Evolutionary conservation across 192 early-diverging fungal genomes (phyloP).

Genomic region (Chytriomyces hyalinus): DNA sequence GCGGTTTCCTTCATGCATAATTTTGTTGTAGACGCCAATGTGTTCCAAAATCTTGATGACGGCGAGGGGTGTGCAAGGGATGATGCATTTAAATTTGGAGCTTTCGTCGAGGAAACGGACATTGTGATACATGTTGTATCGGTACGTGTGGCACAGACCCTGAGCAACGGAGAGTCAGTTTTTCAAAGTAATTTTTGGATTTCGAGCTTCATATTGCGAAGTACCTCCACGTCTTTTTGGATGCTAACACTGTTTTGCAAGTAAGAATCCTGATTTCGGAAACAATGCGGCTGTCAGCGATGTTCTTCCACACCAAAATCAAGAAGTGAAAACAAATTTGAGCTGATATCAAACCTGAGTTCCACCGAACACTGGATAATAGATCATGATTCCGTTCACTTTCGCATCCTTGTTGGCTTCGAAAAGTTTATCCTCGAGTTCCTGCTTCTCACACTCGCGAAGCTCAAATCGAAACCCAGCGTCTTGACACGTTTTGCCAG

Average conservation of each 20-base stretch:
- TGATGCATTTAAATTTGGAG: slow-evolving; percentile 89
- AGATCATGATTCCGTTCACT: slow-evolving; percentile 97
- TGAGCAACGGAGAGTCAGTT: neutral
- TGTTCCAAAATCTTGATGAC: slow-evolving; percentile 96
- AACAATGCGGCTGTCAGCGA: neutral
- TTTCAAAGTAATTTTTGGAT: slow-evolving; percentile 12
- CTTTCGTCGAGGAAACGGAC: slow-evolving; percentile 83
- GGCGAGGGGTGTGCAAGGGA: slow-evolving; percentile 98
- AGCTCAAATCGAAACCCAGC: slow-evolving; percentile 92
- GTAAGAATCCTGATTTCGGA: slow-evolving; percentile 75
- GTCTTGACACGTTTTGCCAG: slow-evolving; percentile 87
- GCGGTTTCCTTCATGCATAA: slow-evolving; percentile 90
- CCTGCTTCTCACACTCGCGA: slow-evolving; percentile 76
- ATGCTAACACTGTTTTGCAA: slow-evolving; percentile 88
- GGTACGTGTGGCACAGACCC: slow-evolving; percentile 92
- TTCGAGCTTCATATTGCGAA: neutral
- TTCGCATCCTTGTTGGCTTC: slow-evolving; percentile 85
- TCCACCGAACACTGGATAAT: slow-evolving; percentile 97
- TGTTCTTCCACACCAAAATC: neutral
- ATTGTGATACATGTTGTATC: slow-evolving; percentile 97
- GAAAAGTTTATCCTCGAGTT: slow-evolving; percentile 82
- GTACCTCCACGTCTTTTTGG: slow-evolving; percentile 88
- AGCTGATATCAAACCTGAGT: slow-evolving; percentile 63
- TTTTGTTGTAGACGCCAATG: slow-evolving; percentile 88
- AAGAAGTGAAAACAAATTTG: slow-evolving; percentile 7